phyloP scores from a whole-genome alignment of 352 stramenopile species.

The Globisporangium splendens region DNA sequence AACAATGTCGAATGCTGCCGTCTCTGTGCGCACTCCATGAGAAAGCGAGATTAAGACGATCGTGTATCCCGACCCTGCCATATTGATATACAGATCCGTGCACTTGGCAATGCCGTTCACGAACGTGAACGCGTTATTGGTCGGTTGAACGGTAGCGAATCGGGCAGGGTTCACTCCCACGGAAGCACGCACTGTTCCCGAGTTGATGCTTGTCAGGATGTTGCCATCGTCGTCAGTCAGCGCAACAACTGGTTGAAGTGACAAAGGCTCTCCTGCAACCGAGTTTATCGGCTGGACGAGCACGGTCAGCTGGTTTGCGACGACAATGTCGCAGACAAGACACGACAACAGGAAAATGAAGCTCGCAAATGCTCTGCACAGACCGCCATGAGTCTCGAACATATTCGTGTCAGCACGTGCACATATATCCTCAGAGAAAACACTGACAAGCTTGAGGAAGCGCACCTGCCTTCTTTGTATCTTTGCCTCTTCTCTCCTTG shows the following conservation, averaged over 20 bases:
- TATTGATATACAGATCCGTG: slow-evolving; percentile 66
- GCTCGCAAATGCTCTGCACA: background rate
- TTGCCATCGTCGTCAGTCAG: slow-evolving; percentile 77
- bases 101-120: slow-evolving; percentile 75
- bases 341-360: slow-evolving; percentile 5
- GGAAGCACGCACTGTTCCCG: slow-evolving; percentile 44
- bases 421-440: background rate
- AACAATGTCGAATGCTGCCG: slow-evolving; percentile 62
- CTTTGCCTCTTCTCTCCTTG: too few species aligned
- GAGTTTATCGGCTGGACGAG: slow-evolving; percentile 68
- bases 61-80: slow-evolving; percentile 59
- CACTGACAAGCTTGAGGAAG: too few species aligned
- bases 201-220: slow-evolving; percentile 60
- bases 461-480: too few species aligned
- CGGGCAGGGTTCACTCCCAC: slow-evolving; percentile 51
- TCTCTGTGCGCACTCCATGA: slow-evolving; percentile 70
- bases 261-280: slow-evolving; percentile 54
- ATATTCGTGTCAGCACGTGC: background rate
- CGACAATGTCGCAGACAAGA: background rate
- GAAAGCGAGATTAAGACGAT: slow-evolving; percentile 61
- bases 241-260: slow-evolving; percentile 58
- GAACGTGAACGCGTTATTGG: slow-evolving; percentile 53
- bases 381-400: background rate
- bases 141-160: slow-evolving; percentile 48
- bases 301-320: slow-evolving; percentile 47